Evolutionary conservation across 106 monocot genomes (phyloP).

Genomic region (Dendrobium chrysotoxum): DNA sequence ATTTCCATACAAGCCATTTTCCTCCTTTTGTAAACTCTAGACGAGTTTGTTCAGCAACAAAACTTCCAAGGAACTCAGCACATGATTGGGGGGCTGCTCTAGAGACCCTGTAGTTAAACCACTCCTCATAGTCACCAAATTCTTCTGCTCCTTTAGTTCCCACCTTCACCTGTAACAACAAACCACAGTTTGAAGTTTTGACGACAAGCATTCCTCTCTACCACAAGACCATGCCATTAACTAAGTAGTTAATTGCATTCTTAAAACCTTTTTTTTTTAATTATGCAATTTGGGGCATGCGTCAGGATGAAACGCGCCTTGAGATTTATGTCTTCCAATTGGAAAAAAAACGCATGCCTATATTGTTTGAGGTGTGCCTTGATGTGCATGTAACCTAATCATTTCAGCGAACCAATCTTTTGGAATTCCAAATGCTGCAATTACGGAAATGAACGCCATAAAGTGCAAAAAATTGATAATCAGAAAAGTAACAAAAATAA

Average conservation of each 20-base stretch:
- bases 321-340: too few species aligned
- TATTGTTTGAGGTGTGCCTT: too few species aligned
- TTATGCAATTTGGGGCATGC: too few species aligned
- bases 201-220: background rate
- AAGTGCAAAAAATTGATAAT: too few species aligned
- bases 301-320: too few species aligned
- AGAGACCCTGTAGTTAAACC: conserved; percentile 93
- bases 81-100: conserved; percentile 84
- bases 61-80: conserved; percentile 88
- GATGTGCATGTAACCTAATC: too few species aligned
- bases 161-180: conserved; percentile 57
- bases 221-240: background rate
- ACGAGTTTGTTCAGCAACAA: conserved; percentile 65
- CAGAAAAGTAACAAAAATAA: too few species aligned
- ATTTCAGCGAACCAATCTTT: too few species aligned
- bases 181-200: background rate
- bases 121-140: conserved; percentile 90
- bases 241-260: background rate
- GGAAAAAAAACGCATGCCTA: too few species aligned
- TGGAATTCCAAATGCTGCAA: too few species aligned
- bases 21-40: conserved; percentile 85
- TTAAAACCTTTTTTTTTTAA: background rate
- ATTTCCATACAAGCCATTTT: conserved; percentile 98
- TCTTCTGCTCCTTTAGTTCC: conserved; percentile 76
- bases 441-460: too few species aligned